Evolutionary conservation across 2,329 filamentous ascomycete genomes (phyloP).

Genomic region (Neofusicoccum ribis): DNA sequence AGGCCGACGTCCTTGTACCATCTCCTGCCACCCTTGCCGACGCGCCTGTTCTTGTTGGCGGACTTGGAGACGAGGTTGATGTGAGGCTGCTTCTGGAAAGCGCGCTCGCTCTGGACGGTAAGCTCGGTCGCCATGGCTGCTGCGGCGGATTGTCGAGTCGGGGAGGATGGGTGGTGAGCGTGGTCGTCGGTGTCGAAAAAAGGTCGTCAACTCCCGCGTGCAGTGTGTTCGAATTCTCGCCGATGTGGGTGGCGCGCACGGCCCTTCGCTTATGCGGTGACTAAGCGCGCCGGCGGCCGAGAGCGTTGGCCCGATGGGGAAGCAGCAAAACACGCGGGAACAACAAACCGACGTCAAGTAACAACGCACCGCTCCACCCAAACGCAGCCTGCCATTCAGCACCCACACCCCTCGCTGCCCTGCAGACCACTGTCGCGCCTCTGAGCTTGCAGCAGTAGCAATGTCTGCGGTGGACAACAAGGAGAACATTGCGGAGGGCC

Average conservation of each 20-base stretch:
- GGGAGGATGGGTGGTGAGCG: constrained; percentile 16
- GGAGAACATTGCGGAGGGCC: constrained; percentile 63
- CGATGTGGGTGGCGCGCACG: constrained; percentile 16
- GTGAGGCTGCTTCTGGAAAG: constrained; percentile 99
- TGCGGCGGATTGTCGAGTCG: constrained; percentile 25
- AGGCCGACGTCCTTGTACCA: constrained; percentile 99
- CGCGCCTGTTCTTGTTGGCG: constrained; percentile 74
- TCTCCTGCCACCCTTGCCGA: constrained; percentile 91
- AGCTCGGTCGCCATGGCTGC: constrained; percentile 48
- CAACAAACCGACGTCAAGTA: constrained; percentile 18
- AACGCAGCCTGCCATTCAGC: neutral
- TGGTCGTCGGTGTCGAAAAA: constrained; percentile 20
- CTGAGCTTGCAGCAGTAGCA: neutral
- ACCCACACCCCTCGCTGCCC: neutral
- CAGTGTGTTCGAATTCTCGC: neutral
- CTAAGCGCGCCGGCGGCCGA: neutral
- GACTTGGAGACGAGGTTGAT: constrained; percentile 99
- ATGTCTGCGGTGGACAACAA: constrained; percentile 54
- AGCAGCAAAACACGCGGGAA: constrained; percentile 18
- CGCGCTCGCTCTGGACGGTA: constrained; percentile 96
- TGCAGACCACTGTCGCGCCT: neutral
- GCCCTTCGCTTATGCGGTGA: constrained; percentile 15
- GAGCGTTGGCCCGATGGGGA: constrained; percentile 12
- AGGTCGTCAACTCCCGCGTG: constrained; percentile 7
- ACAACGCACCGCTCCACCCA: neutral